These are phyloP conservation scores for Lactuca sativa DNA, from an alignment of 129 eudicot genomes.

Conservation along the genomic window DNA sequence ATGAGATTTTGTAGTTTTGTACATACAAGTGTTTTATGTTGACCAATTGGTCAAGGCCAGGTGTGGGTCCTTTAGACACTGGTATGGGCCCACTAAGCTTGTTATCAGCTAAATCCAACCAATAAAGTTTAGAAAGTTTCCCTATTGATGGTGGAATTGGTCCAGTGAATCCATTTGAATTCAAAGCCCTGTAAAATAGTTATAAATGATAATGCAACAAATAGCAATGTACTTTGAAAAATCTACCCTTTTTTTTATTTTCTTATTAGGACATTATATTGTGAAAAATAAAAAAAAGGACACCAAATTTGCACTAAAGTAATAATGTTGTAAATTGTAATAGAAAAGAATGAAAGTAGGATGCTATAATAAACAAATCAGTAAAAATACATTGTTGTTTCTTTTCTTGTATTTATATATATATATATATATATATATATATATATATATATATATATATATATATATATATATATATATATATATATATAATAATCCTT, in stretches of 20 bases:
- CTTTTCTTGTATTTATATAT: not conserved
- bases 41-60: slow-evolving; percentile 85
- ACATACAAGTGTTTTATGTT: slow-evolving; percentile 83
- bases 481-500: slow-evolving; percentile 31
- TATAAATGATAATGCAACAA: not conserved
- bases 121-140: slow-evolving; percentile 55
- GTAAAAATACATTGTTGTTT: too few species aligned
- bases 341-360: not conserved
- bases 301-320: too few species aligned
- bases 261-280: too few species aligned
- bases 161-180: slow-evolving; percentile 70
- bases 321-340: slow-evolving; percentile 14
- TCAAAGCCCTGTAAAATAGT: slow-evolving; percentile 60
- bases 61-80: slow-evolving; percentile 57
- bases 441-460: too few species aligned
- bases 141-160: slow-evolving; percentile 77
- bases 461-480: too few species aligned
- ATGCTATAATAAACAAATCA: too few species aligned
- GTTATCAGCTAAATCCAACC: slow-evolving; percentile 88
- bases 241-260: too few species aligned
- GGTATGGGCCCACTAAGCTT: slow-evolving; percentile 72
- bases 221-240: not conserved
- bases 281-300: too few species aligned
- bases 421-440: too few species aligned
- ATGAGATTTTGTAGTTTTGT: not conserved